Percentiles rank a stretch among this genome's conserved stretches.
These are phyloP conservation scores for Ophiostoma triangulosporum DNA, from an alignment of 2,329 filamentous ascomycete genomes.

Conservation along the genomic window DNA sequence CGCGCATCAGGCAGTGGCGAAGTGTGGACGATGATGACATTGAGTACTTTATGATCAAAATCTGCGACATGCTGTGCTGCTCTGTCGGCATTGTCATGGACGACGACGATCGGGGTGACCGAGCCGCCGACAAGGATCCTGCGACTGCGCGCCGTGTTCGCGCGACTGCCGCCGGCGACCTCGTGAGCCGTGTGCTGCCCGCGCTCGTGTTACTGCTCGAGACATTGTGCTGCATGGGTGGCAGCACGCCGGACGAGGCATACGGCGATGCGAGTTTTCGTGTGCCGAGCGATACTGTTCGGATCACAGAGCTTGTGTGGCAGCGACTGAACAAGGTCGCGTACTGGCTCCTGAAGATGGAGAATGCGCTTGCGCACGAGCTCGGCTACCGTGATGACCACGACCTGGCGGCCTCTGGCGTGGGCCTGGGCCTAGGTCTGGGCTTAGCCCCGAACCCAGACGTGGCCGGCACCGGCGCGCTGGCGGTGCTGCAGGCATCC, in stretches of 20 bases:
- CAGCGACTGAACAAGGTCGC: background rate
- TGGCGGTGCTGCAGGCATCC: no score
- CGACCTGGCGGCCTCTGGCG: background rate
- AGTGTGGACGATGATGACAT: no score
- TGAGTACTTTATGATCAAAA: no score
- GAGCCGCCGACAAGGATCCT: background rate
- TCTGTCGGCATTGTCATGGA: no score
- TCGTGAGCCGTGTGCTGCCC: conserved; percentile 8
- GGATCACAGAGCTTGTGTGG: background rate
- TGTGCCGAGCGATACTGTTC: conserved; percentile 1
- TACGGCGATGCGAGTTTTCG: background rate
- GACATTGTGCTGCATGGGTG: conserved; percentile 6
- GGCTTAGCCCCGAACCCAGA: background rate
- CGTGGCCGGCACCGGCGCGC: no score
- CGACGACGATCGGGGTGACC: background rate
- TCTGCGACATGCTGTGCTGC: background rate
- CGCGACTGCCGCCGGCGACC: conserved; percentile 8
- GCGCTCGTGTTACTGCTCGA: conserved; percentile 6
- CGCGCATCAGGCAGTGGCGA: no score
- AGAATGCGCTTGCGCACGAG: conserved; percentile 8
- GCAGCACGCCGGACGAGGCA: conserved; percentile 3
- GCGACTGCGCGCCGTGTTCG: background rate
- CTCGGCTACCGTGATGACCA: conserved; percentile 11
- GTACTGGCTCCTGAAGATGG: conserved; percentile 9
- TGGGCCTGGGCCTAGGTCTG: background rate